These are phyloP conservation scores for Rossbeevera mucosa DNA, from an alignment of 768 basidiomycete genomes.

Conservation along the genomic window DNA sequence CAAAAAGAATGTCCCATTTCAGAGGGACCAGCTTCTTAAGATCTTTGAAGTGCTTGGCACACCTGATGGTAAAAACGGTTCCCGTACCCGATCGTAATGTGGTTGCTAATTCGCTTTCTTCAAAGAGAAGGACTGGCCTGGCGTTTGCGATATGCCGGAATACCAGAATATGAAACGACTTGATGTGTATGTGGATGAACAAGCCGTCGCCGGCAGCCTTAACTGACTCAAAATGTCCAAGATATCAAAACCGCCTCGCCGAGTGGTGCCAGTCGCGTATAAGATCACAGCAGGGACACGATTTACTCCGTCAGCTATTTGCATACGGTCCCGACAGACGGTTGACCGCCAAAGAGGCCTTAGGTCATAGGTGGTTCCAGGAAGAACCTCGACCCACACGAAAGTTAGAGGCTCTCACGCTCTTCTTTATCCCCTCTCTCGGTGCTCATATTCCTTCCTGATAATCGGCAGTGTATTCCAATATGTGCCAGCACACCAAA, in stretches of 20 bases:
- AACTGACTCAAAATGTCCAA: conserved; percentile 23
- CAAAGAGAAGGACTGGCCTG: conserved; percentile 86
- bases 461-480: conserved; percentile 62
- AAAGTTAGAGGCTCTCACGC: conserved; percentile 53
- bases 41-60: conserved; percentile 96
- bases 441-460: conserved; percentile 4
- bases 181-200: conserved; percentile 50
- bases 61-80: conserved; percentile 55
- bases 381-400: conserved; percentile 83
- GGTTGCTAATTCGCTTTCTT: conserved; percentile 2
- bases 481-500: conserved; percentile 54
- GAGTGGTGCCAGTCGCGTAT: conserved; percentile 75
- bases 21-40: conserved; percentile 89
- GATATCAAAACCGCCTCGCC: conserved; percentile 55
- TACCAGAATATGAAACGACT: conserved; percentile 77
- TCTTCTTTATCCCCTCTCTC: not conserved
- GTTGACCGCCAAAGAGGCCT: conserved; percentile 75
- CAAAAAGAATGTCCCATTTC: conserved; percentile 97
- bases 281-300: conserved; percentile 60
- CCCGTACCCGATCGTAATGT: not conserved
- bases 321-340: conserved; percentile 86
- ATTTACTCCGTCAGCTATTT: conserved; percentile 83
- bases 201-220: not conserved
- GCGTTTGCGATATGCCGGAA: conserved; percentile 81
- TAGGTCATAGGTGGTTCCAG: conserved; percentile 87